A percentile compares a stretch with the other conserved stretches of the same genome.
These are phyloP conservation scores for Mangifera indica DNA, from an alignment of 345 rosid genomes.

Conservation along the genomic window DNA sequence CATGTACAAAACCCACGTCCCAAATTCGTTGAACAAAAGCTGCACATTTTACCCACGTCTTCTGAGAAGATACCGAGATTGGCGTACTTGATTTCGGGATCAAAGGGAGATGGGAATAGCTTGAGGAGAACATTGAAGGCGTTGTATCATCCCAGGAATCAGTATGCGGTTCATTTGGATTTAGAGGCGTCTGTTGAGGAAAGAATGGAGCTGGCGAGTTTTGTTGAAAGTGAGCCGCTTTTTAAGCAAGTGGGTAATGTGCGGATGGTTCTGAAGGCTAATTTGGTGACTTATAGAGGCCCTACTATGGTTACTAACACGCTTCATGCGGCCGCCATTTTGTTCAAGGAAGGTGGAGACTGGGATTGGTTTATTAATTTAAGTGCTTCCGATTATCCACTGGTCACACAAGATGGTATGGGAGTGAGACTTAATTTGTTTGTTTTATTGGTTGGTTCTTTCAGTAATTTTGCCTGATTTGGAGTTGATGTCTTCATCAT, in stretches of 20 bases:
- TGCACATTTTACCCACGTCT: slow-evolving; percentile 29
- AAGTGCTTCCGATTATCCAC: slow-evolving; percentile 93
- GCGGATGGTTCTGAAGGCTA: slow-evolving; percentile 65
- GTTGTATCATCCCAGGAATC: slow-evolving; percentile 88
- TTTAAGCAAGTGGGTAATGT: slow-evolving; percentile 66
- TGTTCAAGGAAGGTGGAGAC: slow-evolving; percentile 69
- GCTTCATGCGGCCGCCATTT: slow-evolving; percentile 78
- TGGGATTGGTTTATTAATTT: slow-evolving; percentile 93
- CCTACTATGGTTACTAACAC: slow-evolving; percentile 94
- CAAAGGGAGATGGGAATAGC: slow-evolving; percentile 70
- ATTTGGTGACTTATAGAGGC: slow-evolving; percentile 81
- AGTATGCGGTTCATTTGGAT: slow-evolving; percentile 75
- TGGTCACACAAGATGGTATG: slow-evolving; percentile 89
- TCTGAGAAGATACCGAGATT: slow-evolving; percentile 45
- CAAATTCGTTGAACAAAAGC: slow-evolving; percentile 48
- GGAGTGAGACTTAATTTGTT: neutral
- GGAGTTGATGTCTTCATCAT: no score
- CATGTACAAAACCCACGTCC: slow-evolving; percentile 23
- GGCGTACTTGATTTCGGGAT: slow-evolving; percentile 80
- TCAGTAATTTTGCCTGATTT: neutral
- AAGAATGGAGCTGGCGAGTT: slow-evolving; percentile 62
- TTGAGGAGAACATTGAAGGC: slow-evolving; percentile 70
- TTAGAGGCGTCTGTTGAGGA: slow-evolving; percentile 75
- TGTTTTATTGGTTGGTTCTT: neutral
- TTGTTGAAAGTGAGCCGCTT: slow-evolving; percentile 40